Evolutionary conservation across 2,329 filamentous ascomycete genomes (phyloP), one percentile per base, ranked within the genome.

Genomic region (Aureobasidium lini): DNA sequence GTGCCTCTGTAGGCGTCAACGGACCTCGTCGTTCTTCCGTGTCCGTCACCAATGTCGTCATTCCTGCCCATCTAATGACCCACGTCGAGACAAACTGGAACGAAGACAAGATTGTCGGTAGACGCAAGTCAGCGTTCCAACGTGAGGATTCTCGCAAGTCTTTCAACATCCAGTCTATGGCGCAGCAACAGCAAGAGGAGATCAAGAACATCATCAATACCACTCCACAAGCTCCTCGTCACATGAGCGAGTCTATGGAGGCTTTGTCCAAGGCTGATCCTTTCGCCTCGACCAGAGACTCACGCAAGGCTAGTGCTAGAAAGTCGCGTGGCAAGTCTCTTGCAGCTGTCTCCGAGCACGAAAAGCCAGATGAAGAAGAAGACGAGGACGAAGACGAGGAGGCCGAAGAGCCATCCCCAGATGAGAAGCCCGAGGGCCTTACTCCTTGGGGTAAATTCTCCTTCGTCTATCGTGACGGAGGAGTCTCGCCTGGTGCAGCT

Each of bases 131-230:
- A 29, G 31, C 57, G 31, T 50, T 28, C 28, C 23, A 23, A n/a
- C 57, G 57, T 15, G 47, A 50, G 6, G 57, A 59, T 43, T 16
- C 46, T 7, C 46, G 57, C 10, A 32, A 18, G 2, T 50, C 46
- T 6, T 59, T 59, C 39, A 59, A 59, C 16, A n/a, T 59, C 4
- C 46, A 59, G 18, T 28, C 37, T 13, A 59, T 59, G 47, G 57
- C 57, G 3, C 34, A 52, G 31, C 16, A 52, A 43, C 57, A 59
- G 44, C 57, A 59, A 31, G 39, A 59, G 10, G 46, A 59, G 11
- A 16, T 58, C 36, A 58, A 31, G 34, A 58, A 58, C 10, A 49
- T 58, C 11, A 49, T 58, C 44, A 49, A 58, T 29, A 34, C 44
- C 15, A 58, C 54, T n/a, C 36, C 43, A 18, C 43, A 48, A 39